Conservation (phyloP, 352 stramenopile genomes). For the Phytophthora pistaciae region DNA sequence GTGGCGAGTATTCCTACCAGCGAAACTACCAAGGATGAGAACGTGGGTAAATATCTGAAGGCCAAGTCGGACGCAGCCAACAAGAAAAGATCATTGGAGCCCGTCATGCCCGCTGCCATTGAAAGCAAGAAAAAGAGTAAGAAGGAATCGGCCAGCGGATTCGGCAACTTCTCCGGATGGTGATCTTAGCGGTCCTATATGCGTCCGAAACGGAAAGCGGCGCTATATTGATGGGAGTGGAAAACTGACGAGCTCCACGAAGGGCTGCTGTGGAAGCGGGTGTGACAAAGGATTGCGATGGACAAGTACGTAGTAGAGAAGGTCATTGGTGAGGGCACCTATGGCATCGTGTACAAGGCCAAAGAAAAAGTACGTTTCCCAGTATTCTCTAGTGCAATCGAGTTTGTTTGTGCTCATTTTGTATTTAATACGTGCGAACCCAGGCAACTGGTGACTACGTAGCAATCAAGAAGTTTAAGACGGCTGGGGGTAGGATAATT, state of each 20-base stretch:
- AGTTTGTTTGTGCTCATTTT: neutral
- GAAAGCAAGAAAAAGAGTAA: slow-evolving; percentile 81
- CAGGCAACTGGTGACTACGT: slow-evolving; percentile 73
- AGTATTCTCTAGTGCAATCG: neutral
- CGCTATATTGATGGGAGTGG: slow-evolving; percentile 21
- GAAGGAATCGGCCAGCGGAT: slow-evolving; percentile 55
- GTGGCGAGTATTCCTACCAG: slow-evolving; percentile 55
- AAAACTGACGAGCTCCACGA: neutral
- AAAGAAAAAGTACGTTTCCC: slow-evolving; percentile 66
- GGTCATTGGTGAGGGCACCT: slow-evolving; percentile 86
- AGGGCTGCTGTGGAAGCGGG: no score
- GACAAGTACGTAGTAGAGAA: slow-evolving; percentile 86
- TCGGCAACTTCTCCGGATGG: slow-evolving; percentile 87
- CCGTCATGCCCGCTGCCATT: slow-evolving; percentile 53
- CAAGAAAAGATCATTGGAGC: slow-evolving; percentile 42
- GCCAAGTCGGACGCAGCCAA: slow-evolving; percentile 13
- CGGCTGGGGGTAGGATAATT: slow-evolving; percentile 45
- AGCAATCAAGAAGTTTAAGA: slow-evolving; percentile 90
- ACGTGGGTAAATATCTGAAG: slow-evolving; percentile 81
- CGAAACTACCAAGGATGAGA: slow-evolving; percentile 53
- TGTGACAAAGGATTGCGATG: slow-evolving; percentile 43
- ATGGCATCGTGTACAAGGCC: slow-evolving; percentile 84
- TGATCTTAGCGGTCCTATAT: slow-evolving; percentile 30
- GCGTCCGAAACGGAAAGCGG: slow-evolving; percentile 23
- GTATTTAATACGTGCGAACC: neutral